A percentile compares a stretch with the other conserved stretches of the same genome.
phyloP scores from a whole-genome alignment of 345 rosid genomes.

The Cardamine occulta region DNA sequence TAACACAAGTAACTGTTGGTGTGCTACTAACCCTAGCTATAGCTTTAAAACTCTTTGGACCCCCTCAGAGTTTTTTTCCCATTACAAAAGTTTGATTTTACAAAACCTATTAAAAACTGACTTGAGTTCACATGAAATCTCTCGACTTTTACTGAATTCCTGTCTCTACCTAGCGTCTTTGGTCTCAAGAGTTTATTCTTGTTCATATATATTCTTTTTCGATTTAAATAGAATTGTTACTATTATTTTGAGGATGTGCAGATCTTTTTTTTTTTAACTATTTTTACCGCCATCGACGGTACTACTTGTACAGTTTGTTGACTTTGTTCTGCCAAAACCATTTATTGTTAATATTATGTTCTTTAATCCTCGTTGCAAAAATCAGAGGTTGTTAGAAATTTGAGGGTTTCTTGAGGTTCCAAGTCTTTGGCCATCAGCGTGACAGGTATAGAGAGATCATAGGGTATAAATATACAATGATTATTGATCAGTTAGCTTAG shows the following conservation, averaged over 20 bases:
- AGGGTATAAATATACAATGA: slow-evolving; percentile 22
- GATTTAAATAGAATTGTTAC: neutral
- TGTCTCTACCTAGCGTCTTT: slow-evolving; percentile 35
- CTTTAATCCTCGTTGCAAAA: neutral
- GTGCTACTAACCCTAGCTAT: slow-evolving; percentile 47
- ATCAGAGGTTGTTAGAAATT: slow-evolving; percentile 1
- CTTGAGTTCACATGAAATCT: slow-evolving; percentile 40
- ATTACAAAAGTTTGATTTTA: slow-evolving; percentile 34
- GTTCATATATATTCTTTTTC: neutral
- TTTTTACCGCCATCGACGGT: neutral
- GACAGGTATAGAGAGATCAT: slow-evolving; percentile 18
- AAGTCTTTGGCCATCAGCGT: slow-evolving; percentile 5
- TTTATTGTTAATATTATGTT: neutral
- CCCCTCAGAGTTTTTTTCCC: slow-evolving; percentile 27
- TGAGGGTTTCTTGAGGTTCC: slow-evolving; percentile 37
- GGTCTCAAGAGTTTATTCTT: slow-evolving; percentile 22
- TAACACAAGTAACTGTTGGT: slow-evolving; percentile 44
- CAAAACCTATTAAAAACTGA: slow-evolving; percentile 37
- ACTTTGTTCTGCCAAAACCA: neutral
- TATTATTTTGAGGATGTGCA: neutral
- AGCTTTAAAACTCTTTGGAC: slow-evolving; percentile 42
- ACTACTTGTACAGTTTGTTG: neutral
- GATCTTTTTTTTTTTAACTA: neutral
- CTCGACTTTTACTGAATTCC: slow-evolving; percentile 28
- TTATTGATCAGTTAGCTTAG: slow-evolving; percentile 37